A percentile compares a stretch with the other conserved stretches of the same genome.
These are phyloP conservation scores for Pichia nakasei DNA, from an alignment of 805 yeast species.

Conservation along the genomic window DNA sequence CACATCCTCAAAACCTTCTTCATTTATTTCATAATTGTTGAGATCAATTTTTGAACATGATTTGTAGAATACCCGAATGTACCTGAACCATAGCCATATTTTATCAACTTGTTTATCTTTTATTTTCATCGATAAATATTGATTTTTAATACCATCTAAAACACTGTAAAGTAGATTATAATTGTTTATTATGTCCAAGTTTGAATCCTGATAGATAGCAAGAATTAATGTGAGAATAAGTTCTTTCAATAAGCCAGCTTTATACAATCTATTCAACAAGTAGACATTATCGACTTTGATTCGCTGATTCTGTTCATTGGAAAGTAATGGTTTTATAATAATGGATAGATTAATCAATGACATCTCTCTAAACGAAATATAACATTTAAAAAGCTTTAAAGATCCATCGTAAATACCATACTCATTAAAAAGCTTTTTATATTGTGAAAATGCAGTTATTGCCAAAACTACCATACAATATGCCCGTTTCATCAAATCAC, in stretches of 20 bases:
- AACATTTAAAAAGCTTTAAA: constrained; percentile 15
- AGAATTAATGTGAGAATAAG: constrained; percentile 19
- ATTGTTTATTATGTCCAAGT: constrained; percentile 21
- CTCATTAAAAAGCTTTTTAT: constrained; percentile 18
- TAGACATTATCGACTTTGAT: constrained; percentile 9
- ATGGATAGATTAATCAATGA: constrained; percentile 15
- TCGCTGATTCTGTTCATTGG: neutral
- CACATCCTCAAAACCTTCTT: constrained; percentile 36
- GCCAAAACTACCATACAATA: constrained; percentile 20
- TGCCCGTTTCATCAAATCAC: constrained; percentile 18
- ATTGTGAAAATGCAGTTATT: constrained; percentile 20
- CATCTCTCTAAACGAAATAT: constrained; percentile 21
- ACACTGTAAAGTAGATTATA: constrained; percentile 20
- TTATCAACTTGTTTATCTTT: constrained; percentile 16
- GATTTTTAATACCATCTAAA: constrained; percentile 17
- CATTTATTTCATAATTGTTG: constrained; percentile 36
- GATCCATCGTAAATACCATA: constrained; percentile 23
- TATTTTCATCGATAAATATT: constrained; percentile 7
- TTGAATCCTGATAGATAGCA: constrained; percentile 24
- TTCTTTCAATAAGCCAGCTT: constrained; percentile 20
- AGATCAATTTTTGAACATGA: constrained; percentile 43
- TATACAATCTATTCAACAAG: constrained; percentile 15
- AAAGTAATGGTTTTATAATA: constrained; percentile 15
- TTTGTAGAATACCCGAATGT: constrained; percentile 31
- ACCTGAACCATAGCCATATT: constrained; percentile 25